These are phyloP conservation scores for Globisporangium irregulare DNA, from an alignment of 352 stramenopile species.

Conservation along the genomic window DNA sequence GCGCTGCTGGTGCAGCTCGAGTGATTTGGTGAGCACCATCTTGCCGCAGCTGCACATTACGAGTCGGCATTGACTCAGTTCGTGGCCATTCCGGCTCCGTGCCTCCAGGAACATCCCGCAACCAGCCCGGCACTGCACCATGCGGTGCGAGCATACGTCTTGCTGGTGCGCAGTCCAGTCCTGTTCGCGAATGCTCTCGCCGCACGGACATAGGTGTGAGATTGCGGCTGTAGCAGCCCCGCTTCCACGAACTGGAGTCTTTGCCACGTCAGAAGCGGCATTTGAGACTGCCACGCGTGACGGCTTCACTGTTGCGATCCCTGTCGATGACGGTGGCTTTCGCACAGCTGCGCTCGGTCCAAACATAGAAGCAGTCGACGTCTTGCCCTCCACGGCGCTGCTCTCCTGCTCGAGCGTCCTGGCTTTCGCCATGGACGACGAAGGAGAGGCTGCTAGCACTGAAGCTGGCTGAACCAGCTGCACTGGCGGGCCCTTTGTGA, in stretches of 20 bases:
- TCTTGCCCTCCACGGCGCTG: slow-evolving; percentile 22
- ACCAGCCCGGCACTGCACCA: slow-evolving; percentile 47
- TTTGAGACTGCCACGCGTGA: neutral
- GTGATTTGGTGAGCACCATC: slow-evolving; percentile 57
- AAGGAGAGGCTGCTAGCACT: neutral
- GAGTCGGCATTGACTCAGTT: slow-evolving; percentile 66
- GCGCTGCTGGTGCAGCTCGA: slow-evolving; percentile 50
- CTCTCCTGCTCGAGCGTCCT: slow-evolving; percentile 24
- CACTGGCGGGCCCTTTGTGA: slow-evolving; percentile 43
- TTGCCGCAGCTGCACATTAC: slow-evolving; percentile 62
- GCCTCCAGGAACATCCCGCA: slow-evolving; percentile 50
- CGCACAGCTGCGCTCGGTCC: slow-evolving; percentile 10
- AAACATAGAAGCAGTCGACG: slow-evolving; percentile 21
- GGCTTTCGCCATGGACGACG: neutral
- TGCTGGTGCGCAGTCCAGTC: slow-evolving; percentile 32
- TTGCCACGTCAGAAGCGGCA: neutral
- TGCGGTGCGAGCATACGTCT: slow-evolving; percentile 33
- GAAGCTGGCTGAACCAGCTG: slow-evolving; percentile 22
- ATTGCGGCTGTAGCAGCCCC: neutral
- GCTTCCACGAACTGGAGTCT: neutral
- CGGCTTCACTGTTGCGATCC: neutral
- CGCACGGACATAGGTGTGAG: slow-evolving; percentile 40
- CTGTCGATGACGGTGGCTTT: slow-evolving; percentile 6
- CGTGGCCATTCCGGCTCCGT: slow-evolving; percentile 51
- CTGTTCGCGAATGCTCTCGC: slow-evolving; percentile 26